Evolutionary conservation across 208 protist genomes (phyloP), one percentile per base, ranked within the genome.

Genomic region (Zelonia costaricensis): DNA sequence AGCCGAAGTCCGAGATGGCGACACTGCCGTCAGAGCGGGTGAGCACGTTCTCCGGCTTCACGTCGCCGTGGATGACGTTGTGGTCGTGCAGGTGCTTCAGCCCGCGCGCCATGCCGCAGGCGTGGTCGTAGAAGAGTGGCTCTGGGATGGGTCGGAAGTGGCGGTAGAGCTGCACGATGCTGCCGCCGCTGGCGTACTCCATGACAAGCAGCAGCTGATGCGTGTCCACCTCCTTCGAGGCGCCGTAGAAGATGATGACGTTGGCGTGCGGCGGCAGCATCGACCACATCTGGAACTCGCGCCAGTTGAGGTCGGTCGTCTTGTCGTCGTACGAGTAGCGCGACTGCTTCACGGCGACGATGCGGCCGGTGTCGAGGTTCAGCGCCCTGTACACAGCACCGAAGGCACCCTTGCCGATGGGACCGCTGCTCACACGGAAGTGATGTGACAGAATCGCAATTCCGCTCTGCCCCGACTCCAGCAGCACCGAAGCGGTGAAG

Each of bases 41-140:
- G 46, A 92, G 74, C 40, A 92, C 82, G 57, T 92, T 92, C 62
- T 86, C 75, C 27, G 85, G 78, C 43, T 86, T 86, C 56, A 92
- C 69, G 54, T 92, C 85, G 12, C 81, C 74, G 53, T 92, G 85
- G 25, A 88, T 80, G 33, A 92, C 78, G 61, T 72, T 66, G 69
- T 85, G 72, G 53, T 83, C 78, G 74, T 92, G 85, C 42, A 92
- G 74, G 59, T 86, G 77, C 47, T 88, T 88, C 15, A 88, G 75
- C 25, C 85, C 85, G 8, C 70, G 67, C 4, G 82, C 72, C 25
- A 88, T 84, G 38, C 77, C 85, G 4, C 55, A 51, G 1, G 79
- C 78, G 63, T 89, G 78, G 3, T 73, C 56, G 43, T 72, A 74
- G 28, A 84, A 82, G 15, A 84, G 69, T 8, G 62, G 39, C 67